Base-by-base conservation (phyloP, 2,329 filamentous ascomycete genomes). In the Didymella sp. region DNA sequence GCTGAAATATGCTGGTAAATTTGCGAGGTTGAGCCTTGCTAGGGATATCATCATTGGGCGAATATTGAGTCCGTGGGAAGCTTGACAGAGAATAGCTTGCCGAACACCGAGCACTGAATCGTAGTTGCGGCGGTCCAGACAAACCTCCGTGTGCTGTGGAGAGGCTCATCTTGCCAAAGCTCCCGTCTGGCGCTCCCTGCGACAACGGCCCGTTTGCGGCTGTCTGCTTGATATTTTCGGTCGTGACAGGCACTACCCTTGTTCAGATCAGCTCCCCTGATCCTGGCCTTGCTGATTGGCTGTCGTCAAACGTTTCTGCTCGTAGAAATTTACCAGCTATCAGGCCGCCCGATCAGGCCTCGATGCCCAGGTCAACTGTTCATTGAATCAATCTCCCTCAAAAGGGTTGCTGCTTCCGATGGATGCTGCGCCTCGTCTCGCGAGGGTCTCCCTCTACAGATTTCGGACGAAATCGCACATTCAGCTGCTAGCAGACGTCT, bases 201-300 rank as follows among this genome's bases (percentile, higher is more conserved):
- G 17, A 51, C 31, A 48, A 57, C 54, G 54, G 48, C 37, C 54
- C 54, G 54, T 57, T 52, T 57, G 54, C 54, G 54, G 54, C 54
- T 52, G 54, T 40, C 48, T 48, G 53, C 48, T 49, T 49, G 48
- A 45, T 48, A 52, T 45, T 44, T 19, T 57, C 49, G 43, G 54
- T 48, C 48, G 13, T 57, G 48, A 21, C 48, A 57, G 38, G 54
- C 54, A 51, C 24, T 4, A 52, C 44, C 54, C 54, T 48, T 43
- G 54, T 38, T 52, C 44, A 24, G 48, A 45, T 49, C 38, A 52
- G 43, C 48, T 45, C 13, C 52, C 52, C 40, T 50, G 46, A 51
- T 50, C 54, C 54, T 33, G 51, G n/a, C 25, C 38, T 28, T 33
- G 48, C 30, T 21, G 37, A 48, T 17, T 57, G 28, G 21, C 25